phyloP scores from a whole-genome alignment of 2,329 filamentous ascomycete genomes.

The Aureobasidium sp. region DNA sequence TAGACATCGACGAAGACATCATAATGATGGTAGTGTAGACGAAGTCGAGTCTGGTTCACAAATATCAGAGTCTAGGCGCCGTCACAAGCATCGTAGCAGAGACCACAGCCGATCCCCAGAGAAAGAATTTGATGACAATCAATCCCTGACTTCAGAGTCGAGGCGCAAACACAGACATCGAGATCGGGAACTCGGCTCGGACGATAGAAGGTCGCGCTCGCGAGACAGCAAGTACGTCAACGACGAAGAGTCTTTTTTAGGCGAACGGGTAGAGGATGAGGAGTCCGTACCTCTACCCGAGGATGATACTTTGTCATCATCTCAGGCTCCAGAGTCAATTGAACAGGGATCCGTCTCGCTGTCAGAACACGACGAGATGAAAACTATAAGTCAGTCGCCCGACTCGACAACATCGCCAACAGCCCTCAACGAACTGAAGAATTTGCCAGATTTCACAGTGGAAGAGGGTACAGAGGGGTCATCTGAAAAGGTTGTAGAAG shows the following conservation, averaged over 20 bases:
- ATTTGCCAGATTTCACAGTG: background rate
- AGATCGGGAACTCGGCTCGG: background rate
- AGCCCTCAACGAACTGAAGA: background rate
- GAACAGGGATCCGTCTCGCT: background rate
- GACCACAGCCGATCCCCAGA: constrained; percentile 1
- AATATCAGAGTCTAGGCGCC: background rate
- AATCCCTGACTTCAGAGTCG: background rate
- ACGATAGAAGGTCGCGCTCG: background rate
- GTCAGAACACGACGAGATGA: background rate
- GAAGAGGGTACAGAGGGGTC: background rate
- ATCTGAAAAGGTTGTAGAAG: background rate
- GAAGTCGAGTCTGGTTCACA: constrained; percentile 18
- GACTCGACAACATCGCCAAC: background rate
- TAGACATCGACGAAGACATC: constrained; percentile 18
- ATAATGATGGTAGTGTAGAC: constrained; percentile 20
- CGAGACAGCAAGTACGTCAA: background rate
- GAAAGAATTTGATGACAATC: background rate
- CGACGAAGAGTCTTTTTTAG: constrained; percentile 55
- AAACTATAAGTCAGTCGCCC: background rate
- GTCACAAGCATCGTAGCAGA: constrained; percentile 2
- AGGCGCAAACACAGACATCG: constrained; percentile 11
- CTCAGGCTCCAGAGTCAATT: constrained; percentile 16
- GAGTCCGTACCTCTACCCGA: constrained; percentile 42
- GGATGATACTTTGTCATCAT: constrained; percentile 24
- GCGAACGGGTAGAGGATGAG: constrained; percentile 52